Base-by-base conservation (phyloP, 1,139 yeast genomes). In the Barnettozyma hawaiiensis region DNA sequence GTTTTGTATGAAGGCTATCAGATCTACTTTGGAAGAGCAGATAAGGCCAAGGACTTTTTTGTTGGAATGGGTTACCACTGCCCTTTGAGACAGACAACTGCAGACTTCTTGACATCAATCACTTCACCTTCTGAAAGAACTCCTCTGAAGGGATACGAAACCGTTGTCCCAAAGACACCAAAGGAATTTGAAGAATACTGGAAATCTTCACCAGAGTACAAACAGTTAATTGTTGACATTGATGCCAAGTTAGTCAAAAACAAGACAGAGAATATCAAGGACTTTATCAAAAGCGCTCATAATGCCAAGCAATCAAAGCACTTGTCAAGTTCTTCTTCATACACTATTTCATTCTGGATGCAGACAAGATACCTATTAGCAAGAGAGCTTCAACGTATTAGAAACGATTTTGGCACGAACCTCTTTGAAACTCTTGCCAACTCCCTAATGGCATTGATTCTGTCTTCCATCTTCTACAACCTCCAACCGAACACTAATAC, bases 1-100 rank as follows among this genome's bases (percentile, higher is more conserved):
- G 79, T 86, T 20, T 66, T 86, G 35, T 85, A 85, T 58, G 81
- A 77, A 50, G 95, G 96, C 41, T 74, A 81, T 54, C 94, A 85
- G 62, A 80, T 86, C 43, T 86, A 61, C 63, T 85, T 71, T 57
- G 96, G 96, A 48, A 73, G 75, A 31, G 71, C 78, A 11, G 61
- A 62, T 16, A 60, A 66, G 28, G 95, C 92, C 5, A 79, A 75
- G 53, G 66, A 67, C 34, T 83, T 70, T 62, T 83, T 83, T 60
- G 58, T 65, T 42, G 70, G 69, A 32, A 78, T 83, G 85, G 94
- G 94, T 31, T 84, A 76, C 61, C 71, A 70, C 12, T 83, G 87
- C 57, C 84, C 86, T 28, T 69, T 73, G 29, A 78, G 95, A 62
- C 90, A 84, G 66, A 82, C 95, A 11, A 82, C 92, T 46, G 86